Evolutionary conservation across 1,284 basidiomycete species (phyloP), one percentile per base, ranked within the genome.

Genomic region (Entoloma clypeatum): DNA sequence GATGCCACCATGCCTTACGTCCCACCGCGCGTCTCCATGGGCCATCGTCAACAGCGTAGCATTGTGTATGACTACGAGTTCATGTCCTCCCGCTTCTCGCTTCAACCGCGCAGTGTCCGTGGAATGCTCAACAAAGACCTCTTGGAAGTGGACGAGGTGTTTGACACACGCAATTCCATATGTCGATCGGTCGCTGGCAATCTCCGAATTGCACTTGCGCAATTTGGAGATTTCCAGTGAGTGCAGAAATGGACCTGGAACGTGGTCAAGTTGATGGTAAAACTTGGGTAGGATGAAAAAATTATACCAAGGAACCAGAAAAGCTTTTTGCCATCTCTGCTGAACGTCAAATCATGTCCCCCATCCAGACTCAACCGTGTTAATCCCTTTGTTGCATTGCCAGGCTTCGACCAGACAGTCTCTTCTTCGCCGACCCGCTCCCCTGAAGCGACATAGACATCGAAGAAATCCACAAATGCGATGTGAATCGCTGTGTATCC

Each of bases 221-320:
- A 86, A 56, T 39, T 72, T 70, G 18, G 72, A 68, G 7, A 82
- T 55, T 37, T 81, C 74, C 17, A 85, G 50, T 2, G 71, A 75
- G 50, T 84, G 81, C 17, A 86, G 57, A 54, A 73, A 81, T 5
- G 82, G 76, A 0, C 84, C 83, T 86, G 39, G 23, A 33, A 24
- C 11, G 14, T 21, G 14, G 19, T 8, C 39, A 35, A 24, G 14
- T 22, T 21, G 41, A 25, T 27, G n/a, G 27, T 36, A 11, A 8
- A 44, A 39, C 19, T 14, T 21, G 13, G 16, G 40, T 9, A 41
- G 29, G 14, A 27, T 25, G 21, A 36, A 35, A 27, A 13, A 56
- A n/a, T n/a, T 68, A 38, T 54, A 82, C 82, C 83, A 17, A 86
- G 67, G 58, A 86, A 72, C 84, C 83, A 86, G 47, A 83, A 81